These are phyloP conservation scores for Nectriaceae sp. DNA, from an alignment of 2,329 filamentous ascomycete species.

Conservation along the genomic window DNA sequence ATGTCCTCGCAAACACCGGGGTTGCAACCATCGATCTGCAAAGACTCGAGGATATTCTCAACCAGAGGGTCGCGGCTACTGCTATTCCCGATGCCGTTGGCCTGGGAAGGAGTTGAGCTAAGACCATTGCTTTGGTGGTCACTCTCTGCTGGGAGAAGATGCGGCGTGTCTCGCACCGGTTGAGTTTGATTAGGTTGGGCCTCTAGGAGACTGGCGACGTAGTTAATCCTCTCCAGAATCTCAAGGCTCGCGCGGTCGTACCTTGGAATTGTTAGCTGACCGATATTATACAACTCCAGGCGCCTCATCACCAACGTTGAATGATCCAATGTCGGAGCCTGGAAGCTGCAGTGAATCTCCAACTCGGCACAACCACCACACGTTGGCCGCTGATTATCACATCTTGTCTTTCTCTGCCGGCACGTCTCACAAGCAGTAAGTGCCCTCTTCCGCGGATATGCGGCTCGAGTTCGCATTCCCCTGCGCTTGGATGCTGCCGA, in stretches of 20 bases:
- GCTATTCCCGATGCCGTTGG: not conserved
- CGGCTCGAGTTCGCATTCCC: not conserved
- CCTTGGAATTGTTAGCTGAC: not conserved
- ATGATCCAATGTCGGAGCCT: not conserved
- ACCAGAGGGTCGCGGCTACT: too few species aligned
- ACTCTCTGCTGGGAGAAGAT: too few species aligned
- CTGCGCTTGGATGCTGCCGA: not conserved
- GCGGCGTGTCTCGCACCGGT: too few species aligned
- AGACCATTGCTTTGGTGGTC: not conserved
- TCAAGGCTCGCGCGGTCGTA: not conserved
- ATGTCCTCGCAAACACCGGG: not conserved
- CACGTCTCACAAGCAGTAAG: constrained; percentile 33
- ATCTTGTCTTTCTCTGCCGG: constrained; percentile 33
- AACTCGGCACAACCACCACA: constrained; percentile 32
- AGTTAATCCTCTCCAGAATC: constrained; percentile 1
- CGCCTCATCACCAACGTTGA: not conserved
- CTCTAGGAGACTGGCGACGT: not conserved
- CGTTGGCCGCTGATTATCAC: constrained; percentile 33
- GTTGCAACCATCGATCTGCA: not conserved
- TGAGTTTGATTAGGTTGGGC: not conserved
- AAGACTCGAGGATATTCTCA: not conserved
- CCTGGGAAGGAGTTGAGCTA: not conserved
- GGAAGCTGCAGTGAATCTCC: constrained; percentile 29
- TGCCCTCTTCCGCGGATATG: constrained; percentile 26
- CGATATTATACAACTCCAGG: too few species aligned